Evolutionary conservation across 805 yeast species (phyloP).

Genomic region (Spathaspora boniae): DNA sequence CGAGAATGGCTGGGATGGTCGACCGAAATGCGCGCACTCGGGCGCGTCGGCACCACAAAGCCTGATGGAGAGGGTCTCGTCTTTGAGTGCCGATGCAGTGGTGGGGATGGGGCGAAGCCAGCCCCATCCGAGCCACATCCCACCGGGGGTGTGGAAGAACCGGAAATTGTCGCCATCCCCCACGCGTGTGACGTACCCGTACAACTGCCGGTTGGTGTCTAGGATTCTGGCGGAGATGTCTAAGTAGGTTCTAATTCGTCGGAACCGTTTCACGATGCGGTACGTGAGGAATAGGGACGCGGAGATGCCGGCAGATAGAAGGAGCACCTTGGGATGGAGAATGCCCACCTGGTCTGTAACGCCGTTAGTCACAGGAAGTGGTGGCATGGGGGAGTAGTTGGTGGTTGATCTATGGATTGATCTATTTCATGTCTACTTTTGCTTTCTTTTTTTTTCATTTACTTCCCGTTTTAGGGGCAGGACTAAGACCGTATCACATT

Average conservation of each 20-base stretch:
- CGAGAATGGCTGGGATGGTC: slow-evolving; percentile 83
- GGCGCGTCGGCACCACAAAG: slow-evolving; percentile 97
- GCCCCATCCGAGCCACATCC: slow-evolving; percentile 85
- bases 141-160: slow-evolving; percentile 92
- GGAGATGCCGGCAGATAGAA: slow-evolving; percentile 34
- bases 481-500: too few species aligned
- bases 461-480: too few species aligned
- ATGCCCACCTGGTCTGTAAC: slow-evolving; percentile 18
- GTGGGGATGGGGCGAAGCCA: slow-evolving; percentile 74
- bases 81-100: slow-evolving; percentile 43
- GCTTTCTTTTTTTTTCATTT: too few species aligned
- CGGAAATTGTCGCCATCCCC: slow-evolving; percentile 97
- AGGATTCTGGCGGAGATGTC: slow-evolving; percentile 36
- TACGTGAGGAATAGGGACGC: slow-evolving; percentile 25
- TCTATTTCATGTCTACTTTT: not conserved
- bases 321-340: slow-evolving; percentile 37
- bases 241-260: slow-evolving; percentile 32
- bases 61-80: slow-evolving; percentile 74
- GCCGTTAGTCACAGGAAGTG: not conserved
- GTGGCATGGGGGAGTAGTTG: slow-evolving; percentile 6
- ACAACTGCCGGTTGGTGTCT: slow-evolving; percentile 23
- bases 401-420: not conserved
- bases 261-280: slow-evolving; percentile 28
- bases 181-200: slow-evolving; percentile 81
- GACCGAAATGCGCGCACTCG: slow-evolving; percentile 91